Percentiles rank a stretch among this genome's conserved stretches.
These are phyloP conservation scores for Schizosaccharomyces osmophilus DNA, from an alignment of 805 yeast genomes.

Conservation along the genomic window DNA sequence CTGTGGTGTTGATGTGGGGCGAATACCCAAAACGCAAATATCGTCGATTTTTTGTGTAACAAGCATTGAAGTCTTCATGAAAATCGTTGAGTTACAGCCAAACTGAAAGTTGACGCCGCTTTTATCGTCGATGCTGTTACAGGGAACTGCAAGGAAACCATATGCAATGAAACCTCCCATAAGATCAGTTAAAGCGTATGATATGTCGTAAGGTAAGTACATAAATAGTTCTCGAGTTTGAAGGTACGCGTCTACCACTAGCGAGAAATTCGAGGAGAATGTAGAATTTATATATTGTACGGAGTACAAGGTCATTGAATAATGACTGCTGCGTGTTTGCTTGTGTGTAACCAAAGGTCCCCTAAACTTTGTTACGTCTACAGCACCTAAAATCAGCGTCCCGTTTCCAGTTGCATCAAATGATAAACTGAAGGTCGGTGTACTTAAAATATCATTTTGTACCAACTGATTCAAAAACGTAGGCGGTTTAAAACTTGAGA, in stretches of 20 bases:
- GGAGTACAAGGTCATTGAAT: neutral
- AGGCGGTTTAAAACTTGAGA: neutral
- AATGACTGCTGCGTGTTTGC: neutral
- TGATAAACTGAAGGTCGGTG: neutral
- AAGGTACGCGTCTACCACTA: neutral
- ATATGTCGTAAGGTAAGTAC: neutral
- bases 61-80: neutral
- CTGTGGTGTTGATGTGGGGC: neutral
- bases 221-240: neutral
- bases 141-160: neutral
- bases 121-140: neutral
- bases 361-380: neutral
- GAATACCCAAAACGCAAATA: neutral
- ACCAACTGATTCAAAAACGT: neutral
- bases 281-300: neutral
- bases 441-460: neutral
- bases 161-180: neutral
- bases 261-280: neutral
- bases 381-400: neutral
- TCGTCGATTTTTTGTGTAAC: neutral
- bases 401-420: neutral
- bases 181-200: neutral
- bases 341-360: neutral
- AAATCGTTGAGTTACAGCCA: neutral
- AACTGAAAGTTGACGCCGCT: neutral